Evolutionary conservation across 345 rosid species (phyloP), one percentile per base, ranked within the genome.

Genomic region (Linum tenue): DNA sequence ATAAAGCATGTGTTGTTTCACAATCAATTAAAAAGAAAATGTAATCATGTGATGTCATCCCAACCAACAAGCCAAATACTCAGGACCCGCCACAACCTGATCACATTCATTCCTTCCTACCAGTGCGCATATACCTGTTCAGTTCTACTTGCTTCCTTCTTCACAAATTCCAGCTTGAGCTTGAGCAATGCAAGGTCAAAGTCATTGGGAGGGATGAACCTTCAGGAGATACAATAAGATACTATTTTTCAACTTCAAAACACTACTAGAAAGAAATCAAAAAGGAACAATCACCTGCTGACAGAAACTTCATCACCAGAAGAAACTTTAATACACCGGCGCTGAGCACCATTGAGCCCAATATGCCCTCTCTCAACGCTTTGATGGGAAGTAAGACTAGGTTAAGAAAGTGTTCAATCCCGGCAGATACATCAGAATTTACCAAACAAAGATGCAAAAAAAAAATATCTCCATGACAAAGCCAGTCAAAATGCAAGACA

Each of bases 111-210:
- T 22, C n/a, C n/a, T n/a, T n/a, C 31, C 2, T 1, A 39, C 7
- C 7, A 1, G 10, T 41, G 51, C 3, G 11, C 15, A 22, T 66
- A 68, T 64, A 83, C 99, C 84, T 87, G 91, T 77, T 95, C 99
- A 75, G 41, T 89, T 80, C 82, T 91, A 43, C 89, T 82, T 3
- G 14, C 53, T 42, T 95, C 98, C 74, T 81, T 91, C 75, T 95
- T 95, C 15, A 91, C 96, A 72, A 95, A 95, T 69, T 95, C 98
- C 74, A 95, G 68, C 72, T 95, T 98, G 6, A 86, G 80, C 37
- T 86, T 83, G 56, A 95, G 84, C 79, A 95, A 17, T 5, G 90
- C 96, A 50, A 95, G 81, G 63, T 84, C 80, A 70, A 81, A 95
- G 74, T 80, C 62, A 38, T 91, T 91, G 0, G 97, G 97, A 65